These are phyloP conservation scores for Coemansia umbellata DNA, from an alignment of 192 early-diverging fungal genomes.

Conservation along the genomic window DNA sequence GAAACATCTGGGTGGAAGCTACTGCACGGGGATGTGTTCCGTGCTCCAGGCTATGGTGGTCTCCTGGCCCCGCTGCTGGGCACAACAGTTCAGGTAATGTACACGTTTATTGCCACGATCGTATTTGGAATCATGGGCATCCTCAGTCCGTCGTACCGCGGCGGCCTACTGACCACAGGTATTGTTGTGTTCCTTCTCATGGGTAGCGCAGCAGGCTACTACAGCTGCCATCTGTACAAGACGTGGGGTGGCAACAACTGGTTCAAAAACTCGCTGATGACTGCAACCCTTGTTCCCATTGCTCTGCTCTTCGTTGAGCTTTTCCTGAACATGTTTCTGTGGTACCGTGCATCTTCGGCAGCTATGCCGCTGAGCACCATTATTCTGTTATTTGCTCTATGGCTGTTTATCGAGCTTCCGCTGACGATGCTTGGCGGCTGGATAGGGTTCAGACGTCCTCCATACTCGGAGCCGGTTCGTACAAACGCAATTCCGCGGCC, in stretches of 20 bases:
- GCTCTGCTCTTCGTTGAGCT: slow-evolving; percentile 62
- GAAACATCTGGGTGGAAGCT: slow-evolving; percentile 74
- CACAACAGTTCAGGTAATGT: slow-evolving; percentile 66
- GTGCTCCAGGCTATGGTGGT: slow-evolving; percentile 60
- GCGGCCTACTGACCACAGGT: slow-evolving; percentile 56
- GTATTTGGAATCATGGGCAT: slow-evolving; percentile 57
- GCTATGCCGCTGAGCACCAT: slow-evolving; percentile 91
- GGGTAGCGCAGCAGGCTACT: slow-evolving; percentile 61
- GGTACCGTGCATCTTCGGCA: slow-evolving; percentile 79
- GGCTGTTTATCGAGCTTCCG: slow-evolving; percentile 77
- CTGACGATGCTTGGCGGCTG: slow-evolving; percentile 81
- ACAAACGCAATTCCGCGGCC: slow-evolving; percentile 91
- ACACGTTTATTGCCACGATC: slow-evolving; percentile 53
- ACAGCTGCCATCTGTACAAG: slow-evolving; percentile 66
- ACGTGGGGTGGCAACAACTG: slow-evolving; percentile 66
- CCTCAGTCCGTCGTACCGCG: slow-evolving; percentile 63
- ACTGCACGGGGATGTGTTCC: slow-evolving; percentile 74
- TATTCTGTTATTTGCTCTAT: slow-evolving; percentile 70
- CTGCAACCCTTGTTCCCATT: slow-evolving; percentile 57
- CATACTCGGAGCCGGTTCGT: slow-evolving; percentile 82
- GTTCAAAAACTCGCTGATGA: slow-evolving; percentile 65
- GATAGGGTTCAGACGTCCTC: slow-evolving; percentile 71
- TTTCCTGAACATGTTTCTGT: slow-evolving; percentile 80
- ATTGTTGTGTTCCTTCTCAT: slow-evolving; percentile 56
- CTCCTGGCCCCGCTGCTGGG: slow-evolving; percentile 69